A percentile compares a stretch with the other conserved stretches of the same genome.
These are phyloP conservation scores for Pezicula radicicola DNA, from an alignment of 2,329 filamentous ascomycete genomes.

Conservation along the genomic window DNA sequence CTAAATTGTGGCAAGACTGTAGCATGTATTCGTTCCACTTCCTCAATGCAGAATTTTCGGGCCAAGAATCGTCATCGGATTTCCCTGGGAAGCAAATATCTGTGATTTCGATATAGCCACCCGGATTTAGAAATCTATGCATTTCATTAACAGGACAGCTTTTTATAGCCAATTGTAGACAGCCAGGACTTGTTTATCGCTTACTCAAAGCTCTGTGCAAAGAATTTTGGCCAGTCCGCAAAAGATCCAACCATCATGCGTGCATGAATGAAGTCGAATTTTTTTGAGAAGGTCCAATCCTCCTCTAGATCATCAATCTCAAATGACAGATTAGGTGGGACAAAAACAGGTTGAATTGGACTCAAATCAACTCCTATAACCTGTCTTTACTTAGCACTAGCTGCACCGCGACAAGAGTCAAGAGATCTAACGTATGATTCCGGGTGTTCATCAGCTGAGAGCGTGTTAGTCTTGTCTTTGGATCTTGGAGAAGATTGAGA, in stretches of 20 bases:
- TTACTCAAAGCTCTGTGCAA: conserved; percentile 1
- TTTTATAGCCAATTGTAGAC: not conserved
- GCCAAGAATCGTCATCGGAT: conserved; percentile 36
- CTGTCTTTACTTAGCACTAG: not conserved
- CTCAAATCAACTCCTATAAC: conserved; percentile 33
- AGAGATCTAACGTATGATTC: no score
- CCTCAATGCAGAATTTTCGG: conserved; percentile 13
- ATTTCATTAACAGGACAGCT: not conserved
- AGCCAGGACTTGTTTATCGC: not conserved
- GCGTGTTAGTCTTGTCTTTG: not conserved
- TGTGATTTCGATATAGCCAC: conserved; percentile 41
- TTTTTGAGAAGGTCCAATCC: conserved; percentile 40
- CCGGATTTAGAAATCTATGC: conserved; percentile 31
- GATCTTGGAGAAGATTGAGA: not conserved
- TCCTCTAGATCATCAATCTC: conserved; percentile 47
- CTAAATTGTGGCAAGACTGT: conserved; percentile 7
- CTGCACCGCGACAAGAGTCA: no score
- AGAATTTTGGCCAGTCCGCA: not conserved
- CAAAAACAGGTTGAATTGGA: conserved; percentile 34
- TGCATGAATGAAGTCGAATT: conserved; percentile 48
- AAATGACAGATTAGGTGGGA: conserved; percentile 45
- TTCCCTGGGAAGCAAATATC: conserved; percentile 34
- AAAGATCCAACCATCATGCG: conserved; percentile 28
- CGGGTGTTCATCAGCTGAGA: no score
- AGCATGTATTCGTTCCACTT: conserved; percentile 15